Conservation (phyloP, 2,329 filamentous ascomycete species). For the Gyromitra esculenta region DNA sequence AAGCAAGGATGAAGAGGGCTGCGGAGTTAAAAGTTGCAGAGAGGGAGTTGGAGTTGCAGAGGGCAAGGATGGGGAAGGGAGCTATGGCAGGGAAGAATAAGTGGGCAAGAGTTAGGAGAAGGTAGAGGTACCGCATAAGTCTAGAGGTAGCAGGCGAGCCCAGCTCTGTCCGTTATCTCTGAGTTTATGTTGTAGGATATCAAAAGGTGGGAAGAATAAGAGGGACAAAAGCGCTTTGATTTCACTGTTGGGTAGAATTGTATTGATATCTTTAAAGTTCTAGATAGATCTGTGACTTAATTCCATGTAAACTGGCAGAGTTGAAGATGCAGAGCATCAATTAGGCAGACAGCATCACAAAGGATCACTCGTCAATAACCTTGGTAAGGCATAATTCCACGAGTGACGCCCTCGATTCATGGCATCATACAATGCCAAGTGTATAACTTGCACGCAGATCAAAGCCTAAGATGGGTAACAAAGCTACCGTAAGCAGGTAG, state of each 20-base stretch:
- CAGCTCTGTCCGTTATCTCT: too few relatives aligned
- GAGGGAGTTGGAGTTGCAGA: constrained; percentile 39
- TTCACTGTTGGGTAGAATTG: neutral
- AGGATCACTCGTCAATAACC: neutral
- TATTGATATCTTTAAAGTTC: neutral
- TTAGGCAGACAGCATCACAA: neutral
- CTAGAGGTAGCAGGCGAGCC: too few relatives aligned
- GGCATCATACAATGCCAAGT: neutral
- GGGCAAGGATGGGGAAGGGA: neutral
- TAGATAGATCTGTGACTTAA: neutral
- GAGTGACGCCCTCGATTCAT: neutral
- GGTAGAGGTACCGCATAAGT: too few relatives aligned
- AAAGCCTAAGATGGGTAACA: neutral
- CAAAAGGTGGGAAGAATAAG: neutral
- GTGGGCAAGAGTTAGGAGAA: constrained; percentile 14
- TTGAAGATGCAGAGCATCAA: neutral
- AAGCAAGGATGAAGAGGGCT: constrained; percentile 80
- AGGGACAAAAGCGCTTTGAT: neutral
- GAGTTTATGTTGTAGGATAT: too few relatives aligned
- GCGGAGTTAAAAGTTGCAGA: constrained; percentile 68
- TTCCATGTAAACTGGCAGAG: neutral
- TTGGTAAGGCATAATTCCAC: neutral
- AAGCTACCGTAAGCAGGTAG: neutral
- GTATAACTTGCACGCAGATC: neutral
- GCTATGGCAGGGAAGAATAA: constrained; percentile 63